phyloP scores from a whole-genome alignment of 441 rosid genomes.

The Bruguiera hainesii region DNA sequence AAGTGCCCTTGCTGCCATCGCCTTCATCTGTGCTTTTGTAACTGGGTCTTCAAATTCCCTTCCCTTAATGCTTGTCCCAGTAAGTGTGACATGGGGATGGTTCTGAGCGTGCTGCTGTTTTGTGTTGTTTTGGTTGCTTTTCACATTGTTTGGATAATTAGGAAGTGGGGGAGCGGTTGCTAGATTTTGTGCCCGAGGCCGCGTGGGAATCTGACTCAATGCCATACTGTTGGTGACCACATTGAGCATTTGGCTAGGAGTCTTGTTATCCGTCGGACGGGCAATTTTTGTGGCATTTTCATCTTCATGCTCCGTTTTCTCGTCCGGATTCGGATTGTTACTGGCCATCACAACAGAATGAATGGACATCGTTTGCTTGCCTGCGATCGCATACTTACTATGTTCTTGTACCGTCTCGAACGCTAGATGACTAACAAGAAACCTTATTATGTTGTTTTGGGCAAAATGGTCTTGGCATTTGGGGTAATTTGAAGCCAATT shows the following conservation, averaged over 20 bases:
- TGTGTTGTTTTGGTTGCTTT: slow-evolving; percentile 25
- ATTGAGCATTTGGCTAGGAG: slow-evolving; percentile 51
- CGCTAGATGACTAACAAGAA: slow-evolving; percentile 86
- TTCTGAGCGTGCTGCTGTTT: slow-evolving; percentile 3
- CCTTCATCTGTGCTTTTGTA: slow-evolving; percentile 78
- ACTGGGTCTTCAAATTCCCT: slow-evolving; percentile 80
- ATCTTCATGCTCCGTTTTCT: slow-evolving; percentile 17
- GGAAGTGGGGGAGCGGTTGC: slow-evolving; percentile 19
- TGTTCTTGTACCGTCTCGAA: slow-evolving; percentile 90
- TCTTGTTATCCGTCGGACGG: slow-evolving; percentile 39
- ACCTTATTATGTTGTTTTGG: slow-evolving; percentile 62
- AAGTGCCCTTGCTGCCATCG: slow-evolving; percentile 87
- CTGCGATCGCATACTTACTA: slow-evolving; percentile 67
- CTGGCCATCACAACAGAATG: slow-evolving; percentile 71
- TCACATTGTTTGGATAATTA: slow-evolving; percentile 17
- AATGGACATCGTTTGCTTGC: slow-evolving; percentile 57
- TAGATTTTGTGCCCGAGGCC: slow-evolving; percentile 7
- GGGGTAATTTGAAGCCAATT: slow-evolving; percentile 55
- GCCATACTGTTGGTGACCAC: slow-evolving; percentile 62
- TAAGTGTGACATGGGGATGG: slow-evolving; percentile 44
- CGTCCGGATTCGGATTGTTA: slow-evolving; percentile 18
- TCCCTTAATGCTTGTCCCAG: slow-evolving; percentile 47
- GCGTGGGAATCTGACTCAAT: slow-evolving; percentile 28
- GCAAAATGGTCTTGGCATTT: slow-evolving; percentile 82
- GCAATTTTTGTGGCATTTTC: slow-evolving; percentile 24